phyloP scores from a whole-genome alignment of 805 yeast genomes.

The Myxozyma udenii region DNA sequence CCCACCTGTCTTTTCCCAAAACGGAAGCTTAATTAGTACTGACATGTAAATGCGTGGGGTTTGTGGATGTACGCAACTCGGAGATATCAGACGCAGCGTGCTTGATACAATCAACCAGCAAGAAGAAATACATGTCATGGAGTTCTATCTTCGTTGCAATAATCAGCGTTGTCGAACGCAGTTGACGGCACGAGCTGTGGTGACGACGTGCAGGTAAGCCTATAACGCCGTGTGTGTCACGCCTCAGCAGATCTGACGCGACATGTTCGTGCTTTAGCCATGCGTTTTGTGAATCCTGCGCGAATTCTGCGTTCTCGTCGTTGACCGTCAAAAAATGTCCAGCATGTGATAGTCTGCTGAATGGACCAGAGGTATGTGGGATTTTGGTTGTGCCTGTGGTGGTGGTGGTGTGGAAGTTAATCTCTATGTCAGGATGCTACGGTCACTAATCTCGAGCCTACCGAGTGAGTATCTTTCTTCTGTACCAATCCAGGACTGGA shows the following conservation, averaged over 20 bases:
- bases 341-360: slow-evolving; percentile 13
- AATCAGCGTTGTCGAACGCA: slow-evolving; percentile 8
- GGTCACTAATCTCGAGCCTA: slow-evolving; percentile 11
- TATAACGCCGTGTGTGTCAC: neutral
- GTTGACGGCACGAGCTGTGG: slow-evolving; percentile 16
- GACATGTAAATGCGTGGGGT: too few species aligned
- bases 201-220: slow-evolving; percentile 23
- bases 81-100: too few species aligned
- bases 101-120: too few species aligned
- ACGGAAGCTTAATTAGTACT: too few species aligned
- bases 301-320: slow-evolving; percentile 6
- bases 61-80: too few species aligned
- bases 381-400: neutral
- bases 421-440: slow-evolving; percentile 6
- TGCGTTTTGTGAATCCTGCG: slow-evolving; percentile 13
- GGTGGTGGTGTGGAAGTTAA: neutral
- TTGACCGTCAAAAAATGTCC: slow-evolving; percentile 8
- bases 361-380: slow-evolving; percentile 15
- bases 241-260: too few species aligned
- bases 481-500: too few species aligned
- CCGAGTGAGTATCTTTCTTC: slow-evolving; percentile 17
- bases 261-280: slow-evolving; percentile 2
- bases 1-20: too few species aligned
- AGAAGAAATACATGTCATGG: too few species aligned
- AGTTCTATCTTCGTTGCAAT: slow-evolving; percentile 17